Conservation (phyloP, 164 flowering plant genomes). For the Houttuynia cordata region DNA sequence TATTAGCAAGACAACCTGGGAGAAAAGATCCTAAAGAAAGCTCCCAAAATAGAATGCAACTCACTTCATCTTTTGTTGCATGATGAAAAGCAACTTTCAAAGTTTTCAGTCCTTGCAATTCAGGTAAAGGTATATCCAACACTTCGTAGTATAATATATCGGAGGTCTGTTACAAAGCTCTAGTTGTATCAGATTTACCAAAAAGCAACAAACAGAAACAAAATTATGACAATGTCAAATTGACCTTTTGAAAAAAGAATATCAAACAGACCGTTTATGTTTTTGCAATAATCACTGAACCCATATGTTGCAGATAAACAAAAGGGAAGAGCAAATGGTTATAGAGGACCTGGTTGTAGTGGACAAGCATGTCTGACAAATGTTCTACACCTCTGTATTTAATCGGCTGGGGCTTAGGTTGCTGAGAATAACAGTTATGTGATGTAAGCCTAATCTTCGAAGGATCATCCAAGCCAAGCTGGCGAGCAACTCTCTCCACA, state of each 20-base stretch:
- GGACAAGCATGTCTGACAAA: constrained; percentile 81
- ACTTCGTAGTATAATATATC: constrained; percentile 94
- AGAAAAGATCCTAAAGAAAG: not conserved
- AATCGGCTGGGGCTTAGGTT: constrained; percentile 89
- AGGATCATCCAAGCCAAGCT: constrained; percentile 80
- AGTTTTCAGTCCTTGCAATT: constrained; percentile 79
- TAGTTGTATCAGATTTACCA: not conserved
- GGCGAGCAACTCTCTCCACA: constrained; percentile 73
- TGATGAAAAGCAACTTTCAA: constrained; percentile 87
- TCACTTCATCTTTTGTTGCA: constrained; percentile 75
- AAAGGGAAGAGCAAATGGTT: not conserved
- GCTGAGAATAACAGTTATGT: constrained; percentile 92
- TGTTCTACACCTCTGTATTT: constrained; percentile 81
- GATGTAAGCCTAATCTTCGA: constrained; percentile 86
- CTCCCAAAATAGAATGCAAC: constrained; percentile 6
- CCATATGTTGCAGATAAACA: not conserved
- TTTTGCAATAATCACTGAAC: too few species aligned
- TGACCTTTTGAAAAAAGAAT: too few species aligned
- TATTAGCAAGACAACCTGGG: not conserved
- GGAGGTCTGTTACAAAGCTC: constrained; percentile 41
- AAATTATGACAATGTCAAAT: not conserved
- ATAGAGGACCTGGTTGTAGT: constrained; percentile 73
- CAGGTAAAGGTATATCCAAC: constrained; percentile 87
- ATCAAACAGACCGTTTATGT: not conserved
- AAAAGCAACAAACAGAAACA: not conserved